phyloP scores from a whole-genome alignment of 495 filamentous ascomycete species.

The Podospora didyma region DNA sequence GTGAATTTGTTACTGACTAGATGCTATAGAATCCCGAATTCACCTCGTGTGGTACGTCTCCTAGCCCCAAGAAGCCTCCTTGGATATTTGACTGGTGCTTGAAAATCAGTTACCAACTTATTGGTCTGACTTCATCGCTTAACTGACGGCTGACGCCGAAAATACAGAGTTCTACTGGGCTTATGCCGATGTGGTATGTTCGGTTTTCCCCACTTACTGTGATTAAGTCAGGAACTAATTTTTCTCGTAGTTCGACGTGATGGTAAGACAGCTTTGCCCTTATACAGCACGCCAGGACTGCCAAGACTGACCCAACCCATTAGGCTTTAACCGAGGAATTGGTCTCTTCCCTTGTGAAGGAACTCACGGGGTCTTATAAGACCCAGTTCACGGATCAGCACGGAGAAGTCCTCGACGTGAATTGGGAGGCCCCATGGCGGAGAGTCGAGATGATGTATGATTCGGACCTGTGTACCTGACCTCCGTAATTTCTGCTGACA shows the following conservation, averaged over 20 bases:
- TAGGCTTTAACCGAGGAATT: conserved; percentile 81
- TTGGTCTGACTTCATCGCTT: not conserved
- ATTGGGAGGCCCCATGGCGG: conserved; percentile 95
- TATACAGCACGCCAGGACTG: too few species aligned
- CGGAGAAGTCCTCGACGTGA: conserved; percentile 81
- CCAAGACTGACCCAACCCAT: not conserved
- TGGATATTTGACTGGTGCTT: not conserved
- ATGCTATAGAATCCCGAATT: conserved; percentile 81
- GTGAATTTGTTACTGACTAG: not conserved
- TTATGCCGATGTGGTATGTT: conserved; percentile 67
- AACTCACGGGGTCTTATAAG: conserved; percentile 76
- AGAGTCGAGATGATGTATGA: conserved; percentile 85
- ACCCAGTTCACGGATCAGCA: conserved; percentile 78
- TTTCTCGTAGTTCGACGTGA: conserved; percentile 64
- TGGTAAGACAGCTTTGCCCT: conserved; percentile 39
- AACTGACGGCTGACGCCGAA: not conserved
- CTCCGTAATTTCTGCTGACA: conserved; percentile 1
- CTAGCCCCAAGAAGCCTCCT: not conserved
- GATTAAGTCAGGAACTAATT: not conserved
- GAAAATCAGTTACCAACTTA: not conserved
- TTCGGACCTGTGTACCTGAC: too few species aligned
- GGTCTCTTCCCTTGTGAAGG: conserved; percentile 86
- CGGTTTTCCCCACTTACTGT: not conserved
- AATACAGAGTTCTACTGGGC: conserved; percentile 85
- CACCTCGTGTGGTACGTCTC: conserved; percentile 60